phyloP scores from a whole-genome alignment of 2,329 filamentous ascomycete genomes.

The Mycocentrospora acerina region DNA sequence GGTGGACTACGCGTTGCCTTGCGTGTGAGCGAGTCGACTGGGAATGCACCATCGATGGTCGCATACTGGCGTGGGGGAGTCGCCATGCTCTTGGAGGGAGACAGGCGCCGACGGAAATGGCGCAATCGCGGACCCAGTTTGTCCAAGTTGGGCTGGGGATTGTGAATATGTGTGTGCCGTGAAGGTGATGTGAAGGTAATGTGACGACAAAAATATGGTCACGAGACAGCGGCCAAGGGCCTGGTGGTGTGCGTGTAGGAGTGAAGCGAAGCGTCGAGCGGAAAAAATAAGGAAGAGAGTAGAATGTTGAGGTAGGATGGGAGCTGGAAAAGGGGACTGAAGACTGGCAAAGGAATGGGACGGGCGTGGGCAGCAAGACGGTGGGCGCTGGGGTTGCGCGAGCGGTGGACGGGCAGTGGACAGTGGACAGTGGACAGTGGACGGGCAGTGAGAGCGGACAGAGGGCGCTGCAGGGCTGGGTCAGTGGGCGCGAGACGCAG shows the following conservation, averaged over 20 bases:
- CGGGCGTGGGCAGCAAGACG: slow-evolving; percentile 9
- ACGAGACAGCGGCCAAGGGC: too few relatives aligned
- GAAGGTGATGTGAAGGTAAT: too few relatives aligned
- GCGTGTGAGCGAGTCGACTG: slow-evolving; percentile 23
- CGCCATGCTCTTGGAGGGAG: slow-evolving; percentile 29
- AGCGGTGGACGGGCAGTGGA: slow-evolving; percentile 23
- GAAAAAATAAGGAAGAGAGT: slow-evolving; percentile 5
- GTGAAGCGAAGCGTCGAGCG: too few relatives aligned
- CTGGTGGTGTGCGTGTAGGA: too few relatives aligned
- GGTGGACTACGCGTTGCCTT: slow-evolving; percentile 45
- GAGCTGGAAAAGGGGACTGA: slow-evolving; percentile 3
- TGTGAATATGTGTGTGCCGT: too few relatives aligned
- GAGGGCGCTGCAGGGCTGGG: slow-evolving; percentile 21
- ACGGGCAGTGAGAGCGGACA: too few relatives aligned
- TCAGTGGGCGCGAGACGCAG: slow-evolving; percentile 16
- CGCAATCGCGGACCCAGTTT: slow-evolving; percentile 20
- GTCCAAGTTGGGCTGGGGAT: neutral
- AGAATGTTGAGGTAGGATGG: slow-evolving; percentile 10
- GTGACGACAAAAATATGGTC: too few relatives aligned
- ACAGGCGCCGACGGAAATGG: slow-evolving; percentile 29
- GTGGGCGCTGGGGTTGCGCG: slow-evolving; percentile 9
- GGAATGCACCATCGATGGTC: slow-evolving; percentile 25
- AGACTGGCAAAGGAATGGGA: slow-evolving; percentile 29
- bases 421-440: slow-evolving; percentile 12
- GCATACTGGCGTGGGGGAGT: slow-evolving; percentile 14